phyloP scores from a whole-genome alignment of 768 basidiomycete species.

The Boletus barrowsii region DNA sequence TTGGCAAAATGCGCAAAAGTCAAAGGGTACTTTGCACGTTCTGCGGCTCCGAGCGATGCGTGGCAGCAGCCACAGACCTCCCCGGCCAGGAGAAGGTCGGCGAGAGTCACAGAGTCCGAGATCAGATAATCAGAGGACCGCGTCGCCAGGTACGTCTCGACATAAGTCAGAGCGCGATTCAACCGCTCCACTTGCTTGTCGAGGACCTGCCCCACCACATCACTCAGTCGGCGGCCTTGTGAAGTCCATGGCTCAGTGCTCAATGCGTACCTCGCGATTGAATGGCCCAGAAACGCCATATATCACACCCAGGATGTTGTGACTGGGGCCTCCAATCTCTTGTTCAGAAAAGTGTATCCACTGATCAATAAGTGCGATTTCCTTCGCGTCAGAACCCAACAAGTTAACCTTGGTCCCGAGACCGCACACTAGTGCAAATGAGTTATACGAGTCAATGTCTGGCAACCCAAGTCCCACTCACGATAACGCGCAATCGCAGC shows the following conservation, averaged over 20 bases:
- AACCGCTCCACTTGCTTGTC: background rate
- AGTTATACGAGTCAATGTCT: too few species aligned
- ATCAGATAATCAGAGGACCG: slow-evolving; percentile 15
- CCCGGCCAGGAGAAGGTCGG: slow-evolving; percentile 13
- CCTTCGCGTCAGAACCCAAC: slow-evolving; percentile 10
- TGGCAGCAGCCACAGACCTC: background rate
- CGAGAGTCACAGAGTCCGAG: slow-evolving; percentile 12
- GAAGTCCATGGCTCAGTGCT: background rate
- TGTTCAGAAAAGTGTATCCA: slow-evolving; percentile 21
- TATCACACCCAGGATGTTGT: background rate
- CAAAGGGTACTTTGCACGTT: slow-evolving; percentile 13
- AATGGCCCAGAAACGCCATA: background rate
- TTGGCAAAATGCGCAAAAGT: slow-evolving; percentile 11
- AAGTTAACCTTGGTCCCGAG: slow-evolving; percentile 10
- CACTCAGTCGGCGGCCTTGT: too few species aligned
- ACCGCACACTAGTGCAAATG: slow-evolving; percentile 1
- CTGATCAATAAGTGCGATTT: slow-evolving; percentile 15
- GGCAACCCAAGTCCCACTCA: background rate
- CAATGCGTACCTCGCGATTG: slow-evolving; percentile 8
- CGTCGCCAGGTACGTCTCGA: slow-evolving; percentile 12
- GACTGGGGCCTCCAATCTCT: slow-evolving; percentile 1
- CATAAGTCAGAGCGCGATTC: slow-evolving; percentile 1
- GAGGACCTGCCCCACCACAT: background rate
- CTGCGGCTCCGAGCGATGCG: slow-evolving; percentile 5
- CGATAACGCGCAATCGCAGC: slow-evolving; percentile 17